Percentiles rank a stretch among this genome's conserved stretches.
Evolutionary conservation across 352 stramenopile species (phyloP).

Genomic region (Sclerospora graminicola): DNA sequence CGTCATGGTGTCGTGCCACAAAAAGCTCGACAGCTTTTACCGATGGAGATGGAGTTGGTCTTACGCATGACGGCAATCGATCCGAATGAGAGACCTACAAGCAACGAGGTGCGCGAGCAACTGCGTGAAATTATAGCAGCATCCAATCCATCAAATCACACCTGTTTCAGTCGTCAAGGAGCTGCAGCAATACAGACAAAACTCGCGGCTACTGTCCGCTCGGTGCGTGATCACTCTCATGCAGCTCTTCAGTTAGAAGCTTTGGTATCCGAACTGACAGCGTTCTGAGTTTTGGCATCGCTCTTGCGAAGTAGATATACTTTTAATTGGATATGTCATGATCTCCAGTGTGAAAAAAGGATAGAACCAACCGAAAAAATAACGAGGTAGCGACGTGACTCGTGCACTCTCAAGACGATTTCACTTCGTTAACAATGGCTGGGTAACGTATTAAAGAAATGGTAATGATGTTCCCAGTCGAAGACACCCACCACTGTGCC

Average conservation of each 20-base stretch:
- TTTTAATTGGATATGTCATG: neutral
- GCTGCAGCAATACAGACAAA: constrained; percentile 50
- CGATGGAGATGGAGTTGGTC: constrained; percentile 69
- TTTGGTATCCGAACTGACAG: constrained; percentile 64
- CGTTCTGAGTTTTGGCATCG: constrained; percentile 47
- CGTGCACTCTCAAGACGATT: no score
- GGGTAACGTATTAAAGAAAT: constrained; percentile 75
- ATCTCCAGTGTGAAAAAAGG: neutral
- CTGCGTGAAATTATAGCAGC: no score
- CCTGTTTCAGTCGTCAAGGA: constrained; percentile 46
- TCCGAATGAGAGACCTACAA: no score
- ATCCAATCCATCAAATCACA: constrained; percentile 32
- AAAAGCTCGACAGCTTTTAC: constrained; percentile 44
- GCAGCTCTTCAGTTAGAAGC: constrained; percentile 50
- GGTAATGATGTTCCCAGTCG: constrained; percentile 44
- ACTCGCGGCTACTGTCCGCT: constrained; percentile 38
- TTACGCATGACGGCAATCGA: no score
- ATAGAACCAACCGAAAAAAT: neutral
- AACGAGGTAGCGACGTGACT: no score
- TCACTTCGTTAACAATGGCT: constrained; percentile 43
- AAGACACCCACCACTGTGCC: constrained; percentile 65
- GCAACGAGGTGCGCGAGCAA: no score
- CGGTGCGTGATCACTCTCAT: constrained; percentile 52
- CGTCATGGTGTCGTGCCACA: constrained; percentile 72
- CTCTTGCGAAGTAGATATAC: constrained; percentile 27